These are phyloP conservation scores for Populus nigra DNA, from an alignment of 345 rosid genomes.

Conservation along the genomic window DNA sequence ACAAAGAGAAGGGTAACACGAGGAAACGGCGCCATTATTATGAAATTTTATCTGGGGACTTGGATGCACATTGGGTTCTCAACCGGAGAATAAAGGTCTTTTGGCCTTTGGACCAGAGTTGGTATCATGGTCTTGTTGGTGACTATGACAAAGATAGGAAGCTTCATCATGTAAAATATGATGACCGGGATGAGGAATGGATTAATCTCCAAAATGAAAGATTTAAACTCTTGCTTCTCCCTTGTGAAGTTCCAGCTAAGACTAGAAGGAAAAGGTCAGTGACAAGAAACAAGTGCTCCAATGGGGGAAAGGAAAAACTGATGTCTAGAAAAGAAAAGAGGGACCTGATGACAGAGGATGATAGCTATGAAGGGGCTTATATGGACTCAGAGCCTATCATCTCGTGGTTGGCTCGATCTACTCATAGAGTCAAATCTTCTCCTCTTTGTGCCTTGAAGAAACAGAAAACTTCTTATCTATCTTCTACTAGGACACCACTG, in stretches of 20 bases:
- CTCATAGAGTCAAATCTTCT: slow-evolving; percentile 54
- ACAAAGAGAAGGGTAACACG: slow-evolving; percentile 48
- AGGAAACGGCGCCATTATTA: slow-evolving; percentile 87
- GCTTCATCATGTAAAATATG: slow-evolving; percentile 90
- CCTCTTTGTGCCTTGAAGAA: slow-evolving; percentile 49
- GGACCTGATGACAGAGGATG: slow-evolving; percentile 46
- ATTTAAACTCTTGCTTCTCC: slow-evolving; percentile 78
- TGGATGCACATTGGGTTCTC: slow-evolving; percentile 71
- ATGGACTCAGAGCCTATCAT: slow-evolving; percentile 91
- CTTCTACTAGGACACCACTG: slow-evolving; percentile 15
- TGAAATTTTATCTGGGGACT: slow-evolving; percentile 61
- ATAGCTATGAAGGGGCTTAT: slow-evolving; percentile 41
- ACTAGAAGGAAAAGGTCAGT: slow-evolving; percentile 40
- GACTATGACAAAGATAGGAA: slow-evolving; percentile 68
- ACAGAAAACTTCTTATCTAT: slow-evolving; percentile 38
- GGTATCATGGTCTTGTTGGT: slow-evolving; percentile 83
- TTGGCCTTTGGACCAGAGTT: slow-evolving; percentile 93
- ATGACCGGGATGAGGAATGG: slow-evolving; percentile 99
- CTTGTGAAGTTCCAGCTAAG: slow-evolving; percentile 71
- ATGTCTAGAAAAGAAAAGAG: slow-evolving; percentile 39
- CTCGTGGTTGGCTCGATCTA: slow-evolving; percentile 79
- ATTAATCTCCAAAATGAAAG: slow-evolving; percentile 74
- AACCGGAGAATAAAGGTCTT: slow-evolving; percentile 76
- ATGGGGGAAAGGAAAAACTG: slow-evolving; percentile 33
- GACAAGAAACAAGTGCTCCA: slow-evolving; percentile 34